Conservation (phyloP, 495 filamentous ascomycete species). For the Xylaria intraflava region DNA sequence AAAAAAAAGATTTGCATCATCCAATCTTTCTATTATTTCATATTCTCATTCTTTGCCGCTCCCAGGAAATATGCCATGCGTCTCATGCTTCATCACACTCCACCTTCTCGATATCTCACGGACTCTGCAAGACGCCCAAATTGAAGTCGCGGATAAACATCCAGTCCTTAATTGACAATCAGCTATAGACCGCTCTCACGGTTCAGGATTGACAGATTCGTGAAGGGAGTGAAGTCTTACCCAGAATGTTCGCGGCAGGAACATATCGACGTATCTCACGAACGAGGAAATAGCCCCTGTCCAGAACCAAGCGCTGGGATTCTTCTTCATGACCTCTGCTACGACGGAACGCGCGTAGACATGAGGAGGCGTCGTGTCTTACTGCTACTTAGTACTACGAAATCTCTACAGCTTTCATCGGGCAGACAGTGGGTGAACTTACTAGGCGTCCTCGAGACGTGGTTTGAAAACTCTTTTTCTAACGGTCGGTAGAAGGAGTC, state of each 20-base stretch:
- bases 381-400: neutral
- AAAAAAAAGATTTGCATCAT: no score
- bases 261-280: slow-evolving; percentile 8
- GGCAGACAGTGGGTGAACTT: neutral
- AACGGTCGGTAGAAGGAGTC: slow-evolving; percentile 4
- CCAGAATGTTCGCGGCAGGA: slow-evolving; percentile 14
- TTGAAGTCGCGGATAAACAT: slow-evolving; percentile 9
- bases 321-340: slow-evolving; percentile 3
- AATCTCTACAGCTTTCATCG: neutral
- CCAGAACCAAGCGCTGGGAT: slow-evolving; percentile 12
- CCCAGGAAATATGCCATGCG: no score
- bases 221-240: neutral
- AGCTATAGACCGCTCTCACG: neutral
- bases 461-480: slow-evolving; percentile 5
- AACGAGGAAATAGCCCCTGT: neutral
- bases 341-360: slow-evolving; percentile 7
- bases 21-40: no score
- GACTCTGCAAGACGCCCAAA: neutral
- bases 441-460: slow-evolving; percentile 7
- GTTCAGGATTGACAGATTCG: neutral
- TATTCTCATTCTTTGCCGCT: no score
- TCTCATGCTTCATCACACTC: neutral
- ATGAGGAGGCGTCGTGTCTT: slow-evolving; percentile 9
- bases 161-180: slow-evolving; percentile 5
- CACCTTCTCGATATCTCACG: neutral